Base-by-base conservation (phyloP, 2,329 filamentous ascomycete species). In the Penicillium rolfsii region DNA sequence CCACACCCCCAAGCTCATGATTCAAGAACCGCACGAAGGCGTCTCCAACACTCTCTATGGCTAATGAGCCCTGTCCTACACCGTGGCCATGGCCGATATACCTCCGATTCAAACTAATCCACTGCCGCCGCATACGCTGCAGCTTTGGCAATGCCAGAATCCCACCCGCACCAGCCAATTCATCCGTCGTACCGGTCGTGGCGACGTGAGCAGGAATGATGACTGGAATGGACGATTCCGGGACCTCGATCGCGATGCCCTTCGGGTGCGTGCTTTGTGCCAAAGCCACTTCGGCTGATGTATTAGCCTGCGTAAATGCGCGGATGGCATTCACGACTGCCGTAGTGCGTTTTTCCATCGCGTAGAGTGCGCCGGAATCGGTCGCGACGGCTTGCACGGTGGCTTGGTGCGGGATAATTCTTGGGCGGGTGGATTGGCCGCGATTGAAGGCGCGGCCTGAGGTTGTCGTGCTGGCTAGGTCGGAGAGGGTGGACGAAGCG, bases 11-110 rank as follows among this genome's bases (percentile, higher is more conserved):
- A 67, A 80, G 78, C 55, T 79, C 78, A 28, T 72, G 74, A 68
- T 80, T 80, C 62, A 82, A 66, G 68, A 80, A 81, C 57, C 76
- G 70, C 57, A 81, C 77, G 75, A 82, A 82, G 6, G 78, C 78
- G 70, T 79, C 77, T 1, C 72, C 73, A 14, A 80, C 71, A 61
- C 78, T 73, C 22, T 75, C 75, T 50, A 65, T 55, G 14, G 64
- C 65, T 55, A 80, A 62, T 8, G 68, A 67, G 9, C 76, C 73
- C 53, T 73, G 70, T 1, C 69, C 73, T 35, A 70, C 68, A 26
- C 74, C 74, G 68, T 79, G 74, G 8, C 74, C 71, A 46, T 71
- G 70, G 4, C 71, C 74, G 33, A 77, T 67, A 70, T 77, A 79
- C 30, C 71, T 70, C 50, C 80, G 68, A 61, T 82, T 81, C 60